Evolutionary conservation across 2,329 filamentous ascomycete genomes (phyloP), one percentile per base, ranked within the genome.

Genomic region (Alternaria infectoria): DNA sequence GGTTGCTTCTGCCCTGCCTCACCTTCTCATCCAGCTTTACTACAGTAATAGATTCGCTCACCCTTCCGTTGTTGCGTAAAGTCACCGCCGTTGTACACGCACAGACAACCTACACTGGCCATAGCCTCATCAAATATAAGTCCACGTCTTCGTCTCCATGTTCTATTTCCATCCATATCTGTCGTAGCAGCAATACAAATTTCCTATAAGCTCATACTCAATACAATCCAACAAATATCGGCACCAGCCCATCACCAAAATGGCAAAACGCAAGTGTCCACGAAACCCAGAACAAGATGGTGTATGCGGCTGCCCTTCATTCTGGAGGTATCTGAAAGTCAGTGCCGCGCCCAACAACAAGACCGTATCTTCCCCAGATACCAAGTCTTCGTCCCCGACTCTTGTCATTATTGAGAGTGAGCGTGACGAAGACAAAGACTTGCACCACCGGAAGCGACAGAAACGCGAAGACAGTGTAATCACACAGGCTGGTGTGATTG

Each of bases 221-320:
- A 6, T n/a, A 26, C 4, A 17, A 25, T 11, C n/a, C 19, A 17
- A 55, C 11, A 17, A 45, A 45, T 25, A 17, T 17, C n/a, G 30
- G 57, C 62, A n/a, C n/a, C n/a, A 21, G 21, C 21, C 21, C 21
- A 21, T 21, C 21, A 23, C 17, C 44, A 21, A 21, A 43, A 58
- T 55, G 49, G 47, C 21, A 25, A 40, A 54, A 11, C 40, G 54
- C 25, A 63, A 45, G 11, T 69, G 57, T 12, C 51, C 64, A 5
- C 63, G 64, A 46, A 65, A 66, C 28, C 21, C 54, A 9, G 52
- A n/a, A 8, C 64, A 69, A 54, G 67, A 68, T 8, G 69, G 69
- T 17, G 70, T 76, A 1, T 77, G 75, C 25, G 74, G 73, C 28
- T 76, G 74, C 43, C 66, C 64, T 6, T 45, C 63, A 9, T 72